phyloP scores from a whole-genome alignment of 106 monocot species.

The Gastrodia elata region DNA sequence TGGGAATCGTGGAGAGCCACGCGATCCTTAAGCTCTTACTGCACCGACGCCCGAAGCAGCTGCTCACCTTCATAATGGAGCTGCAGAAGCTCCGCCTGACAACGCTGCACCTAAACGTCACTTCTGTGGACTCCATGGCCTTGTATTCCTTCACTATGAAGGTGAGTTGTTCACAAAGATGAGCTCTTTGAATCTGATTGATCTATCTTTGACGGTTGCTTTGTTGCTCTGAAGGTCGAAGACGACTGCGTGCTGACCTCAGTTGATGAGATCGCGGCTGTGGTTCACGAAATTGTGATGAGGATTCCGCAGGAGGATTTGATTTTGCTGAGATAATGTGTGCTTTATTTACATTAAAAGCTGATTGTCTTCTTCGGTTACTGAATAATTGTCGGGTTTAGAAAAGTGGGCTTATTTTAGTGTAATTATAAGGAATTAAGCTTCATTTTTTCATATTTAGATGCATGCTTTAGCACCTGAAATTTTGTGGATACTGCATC shows the following conservation, averaged over 20 bases:
- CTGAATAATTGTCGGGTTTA: no score
- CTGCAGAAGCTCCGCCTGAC: conserved; percentile 33
- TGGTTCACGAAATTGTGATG: conserved; percentile 42
- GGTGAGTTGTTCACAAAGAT: conserved; percentile 15
- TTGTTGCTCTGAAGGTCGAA: conserved; percentile 37
- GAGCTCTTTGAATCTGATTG: not conserved
- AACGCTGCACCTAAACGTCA: conserved; percentile 48
- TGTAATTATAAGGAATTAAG: no score
- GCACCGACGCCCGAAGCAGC: conserved; percentile 18
- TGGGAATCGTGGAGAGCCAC: conserved; percentile 28
- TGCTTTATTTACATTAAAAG: no score
- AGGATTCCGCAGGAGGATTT: conserved; percentile 21
- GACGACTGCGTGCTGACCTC: conserved; percentile 55
- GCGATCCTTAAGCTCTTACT: conserved; percentile 22
- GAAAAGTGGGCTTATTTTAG: no score
- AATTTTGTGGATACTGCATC: no score
- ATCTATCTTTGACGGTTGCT: not conserved
- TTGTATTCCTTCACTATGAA: conserved; percentile 66
- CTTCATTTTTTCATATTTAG: no score
- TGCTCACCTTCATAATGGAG: conserved; percentile 28
- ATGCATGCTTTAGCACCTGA: no score
- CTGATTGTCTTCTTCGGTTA: no score
- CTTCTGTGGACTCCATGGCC: conserved; percentile 35
- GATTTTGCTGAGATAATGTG: not conserved
- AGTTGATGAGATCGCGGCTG: conserved; percentile 55